These are phyloP conservation scores for Fusarium poae DNA, from an alignment of 2,329 filamentous ascomycete species.

Conservation along the genomic window DNA sequence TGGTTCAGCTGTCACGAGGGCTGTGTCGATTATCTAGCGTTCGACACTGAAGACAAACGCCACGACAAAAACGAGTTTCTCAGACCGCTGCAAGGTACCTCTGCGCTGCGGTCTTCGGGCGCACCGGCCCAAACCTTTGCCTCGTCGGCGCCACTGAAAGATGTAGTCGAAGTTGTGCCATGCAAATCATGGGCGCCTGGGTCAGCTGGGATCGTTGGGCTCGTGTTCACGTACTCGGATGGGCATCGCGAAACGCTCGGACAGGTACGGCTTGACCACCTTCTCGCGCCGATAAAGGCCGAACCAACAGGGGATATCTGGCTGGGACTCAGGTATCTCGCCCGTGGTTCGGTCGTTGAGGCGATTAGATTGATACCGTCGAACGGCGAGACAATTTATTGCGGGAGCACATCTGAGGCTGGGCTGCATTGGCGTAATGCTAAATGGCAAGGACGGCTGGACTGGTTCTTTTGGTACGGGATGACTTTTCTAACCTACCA, in stretches of 20 bases:
- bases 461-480: slow-evolving; percentile 18
- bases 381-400: neutral
- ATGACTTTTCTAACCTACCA: neutral
- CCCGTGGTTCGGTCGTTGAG: neutral
- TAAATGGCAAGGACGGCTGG: slow-evolving; percentile 7
- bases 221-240: slow-evolving; percentile 15
- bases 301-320: slow-evolving; percentile 16
- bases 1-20: slow-evolving; percentile 13
- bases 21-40: slow-evolving; percentile 17
- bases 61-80: neutral
- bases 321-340: neutral
- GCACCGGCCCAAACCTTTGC: neutral
- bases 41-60: slow-evolving; percentile 12
- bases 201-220: slow-evolving; percentile 20
- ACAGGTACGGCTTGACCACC: slow-evolving; percentile 20
- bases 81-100: neutral
- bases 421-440: slow-evolving; percentile 4
- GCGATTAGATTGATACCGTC: slow-evolving; percentile 19
- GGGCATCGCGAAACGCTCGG: slow-evolving; percentile 23
- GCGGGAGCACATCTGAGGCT: slow-evolving; percentile 1
- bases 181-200: slow-evolving; percentile 19
- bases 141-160: slow-evolving; percentile 11
- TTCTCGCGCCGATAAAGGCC: neutral
- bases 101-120: neutral
- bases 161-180: neutral